Evolutionary conservation across 2,329 filamentous ascomycete genomes (phyloP).

Genomic region (Fusarium abutilonis): DNA sequence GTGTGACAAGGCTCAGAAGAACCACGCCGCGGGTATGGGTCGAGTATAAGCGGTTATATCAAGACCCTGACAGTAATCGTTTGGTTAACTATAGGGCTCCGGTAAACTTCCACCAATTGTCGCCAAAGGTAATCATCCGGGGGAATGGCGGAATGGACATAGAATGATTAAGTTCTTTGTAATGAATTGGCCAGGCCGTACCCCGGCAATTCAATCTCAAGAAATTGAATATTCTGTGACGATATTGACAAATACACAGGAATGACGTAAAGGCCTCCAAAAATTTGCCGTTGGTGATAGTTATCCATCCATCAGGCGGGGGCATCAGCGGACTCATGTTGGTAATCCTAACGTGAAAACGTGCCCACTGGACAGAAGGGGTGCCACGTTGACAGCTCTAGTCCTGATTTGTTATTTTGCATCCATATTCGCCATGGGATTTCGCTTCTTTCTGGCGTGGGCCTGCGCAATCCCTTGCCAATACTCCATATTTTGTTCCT

Average conservation of each 20-base stretch:
- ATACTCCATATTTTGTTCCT: conserved; percentile 19
- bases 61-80: conserved; percentile 17
- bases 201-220: neutral
- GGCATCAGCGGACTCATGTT: conserved; percentile 29
- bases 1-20: conserved; percentile 18
- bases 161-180: neutral
- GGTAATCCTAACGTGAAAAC: conserved; percentile 25
- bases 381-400: conserved; percentile 43
- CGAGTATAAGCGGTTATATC: conserved; percentile 21
- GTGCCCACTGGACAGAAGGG: conserved; percentile 21
- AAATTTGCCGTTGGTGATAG: conserved; percentile 26
- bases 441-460: conserved; percentile 17
- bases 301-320: conserved; percentile 15
- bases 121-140: neutral
- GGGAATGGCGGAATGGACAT: neutral
- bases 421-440: conserved; percentile 8
- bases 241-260: neutral
- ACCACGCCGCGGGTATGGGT: conserved; percentile 22
- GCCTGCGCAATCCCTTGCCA: conserved; percentile 13
- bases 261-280: conserved; percentile 43
- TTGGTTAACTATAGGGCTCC: conserved; percentile 1
- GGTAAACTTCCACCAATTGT: conserved; percentile 36
- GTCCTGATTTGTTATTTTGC: conserved; percentile 17
- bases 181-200: neutral
- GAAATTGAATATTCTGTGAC: neutral